These are phyloP conservation scores for Candida sanyiensis DNA, from an alignment of 805 yeast genomes.

Conservation along the genomic window DNA sequence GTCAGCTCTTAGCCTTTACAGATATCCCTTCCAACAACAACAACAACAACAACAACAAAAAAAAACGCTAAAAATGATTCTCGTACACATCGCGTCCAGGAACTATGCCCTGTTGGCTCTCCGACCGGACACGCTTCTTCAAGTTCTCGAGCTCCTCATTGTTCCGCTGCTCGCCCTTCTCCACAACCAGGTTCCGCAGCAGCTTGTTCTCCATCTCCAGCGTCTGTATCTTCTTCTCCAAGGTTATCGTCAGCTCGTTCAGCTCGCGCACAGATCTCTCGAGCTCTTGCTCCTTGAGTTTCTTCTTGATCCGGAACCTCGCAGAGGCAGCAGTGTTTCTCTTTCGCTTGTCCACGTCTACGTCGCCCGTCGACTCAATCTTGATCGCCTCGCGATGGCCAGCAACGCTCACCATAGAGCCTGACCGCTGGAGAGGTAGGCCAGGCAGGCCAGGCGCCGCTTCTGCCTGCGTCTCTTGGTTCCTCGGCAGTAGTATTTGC, in stretches of 20 bases:
- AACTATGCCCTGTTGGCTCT: neutral
- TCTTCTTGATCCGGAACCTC: conserved; percentile 86
- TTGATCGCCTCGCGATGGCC: conserved; percentile 13
- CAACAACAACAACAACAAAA: too few relatives aligned
- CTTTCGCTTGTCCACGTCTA: conserved; percentile 68
- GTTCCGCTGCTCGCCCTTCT: conserved; percentile 57
- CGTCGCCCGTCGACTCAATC: conserved; percentile 23
- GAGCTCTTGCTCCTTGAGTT: conserved; percentile 86
- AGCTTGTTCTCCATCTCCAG: conserved; percentile 91
- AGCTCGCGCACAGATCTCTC: conserved; percentile 71
- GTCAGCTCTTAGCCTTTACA: too few relatives aligned
- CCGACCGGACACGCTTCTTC: conserved; percentile 38
- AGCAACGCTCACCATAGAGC: neutral
- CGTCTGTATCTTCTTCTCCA: conserved; percentile 74
- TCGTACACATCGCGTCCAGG: too few relatives aligned
- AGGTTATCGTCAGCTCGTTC: conserved; percentile 54
- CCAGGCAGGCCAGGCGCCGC: too few relatives aligned
- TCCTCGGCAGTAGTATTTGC: too few relatives aligned
- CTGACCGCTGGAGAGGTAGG: too few relatives aligned
- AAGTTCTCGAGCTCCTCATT: conserved; percentile 48
- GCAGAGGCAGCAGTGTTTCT: conserved; percentile 94
- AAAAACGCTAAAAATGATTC: neutral
- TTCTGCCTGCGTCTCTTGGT: too few relatives aligned
- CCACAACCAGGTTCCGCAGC: conserved; percentile 75
- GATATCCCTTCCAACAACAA: too few relatives aligned